Conservation (phyloP, 306 rosid species). For the Quercus aquifolioides region DNA sequence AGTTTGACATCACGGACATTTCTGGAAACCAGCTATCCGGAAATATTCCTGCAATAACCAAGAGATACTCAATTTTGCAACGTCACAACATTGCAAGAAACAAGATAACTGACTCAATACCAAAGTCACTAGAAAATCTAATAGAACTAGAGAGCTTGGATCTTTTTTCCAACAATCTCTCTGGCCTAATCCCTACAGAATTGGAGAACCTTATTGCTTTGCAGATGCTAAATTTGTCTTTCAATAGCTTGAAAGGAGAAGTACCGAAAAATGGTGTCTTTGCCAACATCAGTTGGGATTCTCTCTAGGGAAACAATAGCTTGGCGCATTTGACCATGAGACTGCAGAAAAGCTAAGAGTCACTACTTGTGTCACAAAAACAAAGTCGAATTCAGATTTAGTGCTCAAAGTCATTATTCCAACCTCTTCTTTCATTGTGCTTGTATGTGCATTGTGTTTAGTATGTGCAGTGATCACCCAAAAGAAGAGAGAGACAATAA, state of each 20-base stretch:
- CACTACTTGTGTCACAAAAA: background rate
- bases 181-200: slow-evolving; percentile 28
- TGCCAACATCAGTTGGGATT: slow-evolving; percentile 21
- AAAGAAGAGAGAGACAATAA: background rate
- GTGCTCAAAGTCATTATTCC: background rate
- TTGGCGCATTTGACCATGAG: slow-evolving; percentile 24
- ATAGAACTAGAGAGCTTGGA: slow-evolving; percentile 28
- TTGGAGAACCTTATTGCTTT: slow-evolving; percentile 26
- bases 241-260: slow-evolving; percentile 39
- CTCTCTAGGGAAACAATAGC: slow-evolving; percentile 30
- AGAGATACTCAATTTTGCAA: background rate
- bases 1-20: slow-evolving; percentile 10
- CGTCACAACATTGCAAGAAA: slow-evolving; percentile 20
- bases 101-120: slow-evolving; percentile 34
- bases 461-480: background rate
- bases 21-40: slow-evolving; percentile 29
- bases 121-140: slow-evolving; percentile 20
- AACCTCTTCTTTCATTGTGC: background rate
- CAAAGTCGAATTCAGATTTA: background rate
- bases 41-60: slow-evolving; percentile 19
- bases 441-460: background rate
- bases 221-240: slow-evolving; percentile 32
- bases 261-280: slow-evolving; percentile 34
- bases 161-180: slow-evolving; percentile 36
- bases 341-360: slow-evolving; percentile 11